Base-by-base conservation (phyloP, 495 filamentous ascomycete genomes). In the Chaetomium cochliodes region DNA sequence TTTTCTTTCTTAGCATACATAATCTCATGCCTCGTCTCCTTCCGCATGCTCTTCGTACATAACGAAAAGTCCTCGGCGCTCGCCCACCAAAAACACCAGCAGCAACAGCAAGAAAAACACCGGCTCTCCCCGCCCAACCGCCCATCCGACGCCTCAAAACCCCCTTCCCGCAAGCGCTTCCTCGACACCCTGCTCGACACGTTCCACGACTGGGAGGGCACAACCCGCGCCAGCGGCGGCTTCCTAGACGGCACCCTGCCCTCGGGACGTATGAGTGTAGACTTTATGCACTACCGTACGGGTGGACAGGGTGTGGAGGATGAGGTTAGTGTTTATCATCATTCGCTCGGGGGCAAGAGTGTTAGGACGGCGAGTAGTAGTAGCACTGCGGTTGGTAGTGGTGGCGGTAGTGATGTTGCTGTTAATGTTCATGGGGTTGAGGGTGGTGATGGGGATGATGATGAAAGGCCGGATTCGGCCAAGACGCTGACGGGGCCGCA, bases 11-110 rank as follows among this genome's bases (percentile, higher is more conserved):
- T 23, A 70, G 70, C 70, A 20, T 72, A 65, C 55, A 51, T 68
- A 15, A 41, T 68, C 30, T 63, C 67, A 4, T 72, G 70, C 30
- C 42, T 72, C 8, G 65, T 72, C 18, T 72, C 70, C 7, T 72
- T 72, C 49, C 67, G 70, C 0, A 51, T 61, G 2, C 65, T 72
- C 3, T 70, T 64, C 16, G 51, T 52, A 12, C 57, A 63, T 37
- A 66, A 42, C 59, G 57, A 63, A 54, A 46, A 28, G 8, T 8
- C 37, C 37, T 25, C 55, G 7, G 20, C 33, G 33, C 37, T 33
- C 46, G 18, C 18, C 46, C 46, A 50, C 8, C 41, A 44, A 16
- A 9, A 12, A 3, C 49, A 52, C 22, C 12, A 13, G 22, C 22
- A 26, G 22, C 22, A 52, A 26, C 47, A 50, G 6, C 33, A 50